Conservation (phyloP, 371 early-diverging fungal species). For the Entomophthora muscae region DNA sequence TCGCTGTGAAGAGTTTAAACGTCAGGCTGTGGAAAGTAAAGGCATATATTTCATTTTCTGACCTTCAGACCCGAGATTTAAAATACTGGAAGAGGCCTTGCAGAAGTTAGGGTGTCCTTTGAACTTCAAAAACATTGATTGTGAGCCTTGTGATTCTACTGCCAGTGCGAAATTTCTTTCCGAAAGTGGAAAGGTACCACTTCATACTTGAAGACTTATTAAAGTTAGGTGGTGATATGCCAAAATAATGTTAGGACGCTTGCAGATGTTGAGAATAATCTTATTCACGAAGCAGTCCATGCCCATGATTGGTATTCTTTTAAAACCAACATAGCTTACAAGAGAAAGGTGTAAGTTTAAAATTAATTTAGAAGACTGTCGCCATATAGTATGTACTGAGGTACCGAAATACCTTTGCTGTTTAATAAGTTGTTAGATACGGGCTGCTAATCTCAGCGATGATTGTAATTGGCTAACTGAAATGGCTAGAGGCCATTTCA, state of each 20-base stretch:
- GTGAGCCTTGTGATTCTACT: slow-evolving; percentile 1
- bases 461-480: slow-evolving; percentile 2
- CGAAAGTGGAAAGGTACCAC: neutral
- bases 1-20: neutral
- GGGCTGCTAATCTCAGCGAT: neutral
- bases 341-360: neutral
- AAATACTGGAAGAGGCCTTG: neutral
- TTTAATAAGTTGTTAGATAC: slow-evolving; percentile 3
- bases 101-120: neutral
- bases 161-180: neutral
- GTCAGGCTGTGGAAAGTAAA: neutral
- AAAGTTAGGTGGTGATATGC: neutral
- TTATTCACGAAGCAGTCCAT: slow-evolving; percentile 2
- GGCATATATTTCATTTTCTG: neutral
- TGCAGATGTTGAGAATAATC: neutral
- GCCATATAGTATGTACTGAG: slow-evolving; percentile 2
- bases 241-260: neutral
- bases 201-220: neutral
- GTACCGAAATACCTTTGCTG: neutral
- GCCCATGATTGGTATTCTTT: slow-evolving; percentile 2
- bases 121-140: neutral
- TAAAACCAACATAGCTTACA: neutral
- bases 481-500: neutral
- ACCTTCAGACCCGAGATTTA: neutral
- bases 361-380: neutral